phyloP scores from a whole-genome alignment of 495 filamentous ascomycete genomes.

The Articulospora tetracladia region DNA sequence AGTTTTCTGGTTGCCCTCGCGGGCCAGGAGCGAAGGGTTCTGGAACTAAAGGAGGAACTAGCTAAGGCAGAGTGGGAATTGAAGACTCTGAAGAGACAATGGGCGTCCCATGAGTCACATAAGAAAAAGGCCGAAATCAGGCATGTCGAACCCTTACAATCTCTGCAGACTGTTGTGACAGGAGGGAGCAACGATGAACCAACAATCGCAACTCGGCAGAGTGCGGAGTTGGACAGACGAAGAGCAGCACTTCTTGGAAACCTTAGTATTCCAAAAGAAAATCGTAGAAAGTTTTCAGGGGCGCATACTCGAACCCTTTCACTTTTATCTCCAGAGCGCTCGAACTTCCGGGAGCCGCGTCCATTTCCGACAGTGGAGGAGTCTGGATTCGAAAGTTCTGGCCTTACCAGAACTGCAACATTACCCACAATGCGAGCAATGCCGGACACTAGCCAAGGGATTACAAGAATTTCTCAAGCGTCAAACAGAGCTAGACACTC shows the following conservation, averaged over 20 bases:
- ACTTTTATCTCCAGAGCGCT: constrained; percentile 66
- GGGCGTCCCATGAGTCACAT: constrained; percentile 71
- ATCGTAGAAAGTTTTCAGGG: constrained; percentile 46
- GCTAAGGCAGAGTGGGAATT: constrained; percentile 75
- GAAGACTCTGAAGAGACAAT: constrained; percentile 72
- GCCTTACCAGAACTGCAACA: constrained; percentile 10
- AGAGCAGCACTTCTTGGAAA: constrained; percentile 47
- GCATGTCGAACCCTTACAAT: constrained; percentile 47
- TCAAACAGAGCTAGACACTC: constrained; percentile 20
- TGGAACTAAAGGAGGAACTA: constrained; percentile 89
- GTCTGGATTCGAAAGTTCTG: constrained; percentile 1
- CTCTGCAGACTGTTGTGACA: constrained; percentile 33
- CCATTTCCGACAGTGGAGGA: constrained; percentile 32
- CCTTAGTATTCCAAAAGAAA: constrained; percentile 43
- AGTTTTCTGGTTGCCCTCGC: constrained; percentile 86
- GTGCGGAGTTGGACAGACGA: constrained; percentile 54
- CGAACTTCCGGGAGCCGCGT: constrained; percentile 27
- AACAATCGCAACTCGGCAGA: constrained; percentile 13
- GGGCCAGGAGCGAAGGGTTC: constrained; percentile 85
- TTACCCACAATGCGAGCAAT: constrained; percentile 8
- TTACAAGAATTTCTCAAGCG: constrained; percentile 9
- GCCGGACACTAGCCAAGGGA: constrained; percentile 25
- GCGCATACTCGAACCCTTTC: constrained; percentile 76
- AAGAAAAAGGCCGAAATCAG: constrained; percentile 66
- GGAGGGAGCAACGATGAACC: constrained; percentile 11